Percentiles rank a stretch among this genome's conserved stretches.
Conservation (phyloP, 2,329 filamentous ascomycete genomes). For the Orbilia blumenaviensis region DNA sequence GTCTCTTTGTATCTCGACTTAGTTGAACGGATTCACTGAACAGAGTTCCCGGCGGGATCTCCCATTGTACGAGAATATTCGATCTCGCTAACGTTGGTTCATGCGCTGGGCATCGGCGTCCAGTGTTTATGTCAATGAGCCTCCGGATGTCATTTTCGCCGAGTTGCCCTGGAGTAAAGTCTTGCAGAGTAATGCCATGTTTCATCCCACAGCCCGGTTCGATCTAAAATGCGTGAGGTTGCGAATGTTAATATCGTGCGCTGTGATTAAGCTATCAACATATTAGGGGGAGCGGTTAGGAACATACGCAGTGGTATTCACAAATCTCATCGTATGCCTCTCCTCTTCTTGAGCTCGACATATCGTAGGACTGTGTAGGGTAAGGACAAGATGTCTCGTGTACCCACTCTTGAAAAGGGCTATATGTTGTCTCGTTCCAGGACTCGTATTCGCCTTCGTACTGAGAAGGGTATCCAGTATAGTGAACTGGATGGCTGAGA, state of each 20-base stretch:
- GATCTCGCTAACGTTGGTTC: constrained; percentile 33
- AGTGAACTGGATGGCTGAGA: constrained; percentile 22
- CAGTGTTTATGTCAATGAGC: constrained; percentile 46
- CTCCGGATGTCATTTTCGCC: constrained; percentile 21
- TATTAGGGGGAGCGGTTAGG: neutral
- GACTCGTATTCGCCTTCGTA: constrained; percentile 17
- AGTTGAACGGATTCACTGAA: constrained; percentile 36
- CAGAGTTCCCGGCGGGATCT: constrained; percentile 21
- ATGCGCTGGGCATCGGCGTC: constrained; percentile 37
- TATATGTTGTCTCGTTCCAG: constrained; percentile 21
- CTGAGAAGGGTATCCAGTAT: constrained; percentile 31
- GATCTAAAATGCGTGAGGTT: constrained; percentile 18
- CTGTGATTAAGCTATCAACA: too few relatives aligned
- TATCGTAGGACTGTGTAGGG: constrained; percentile 19
- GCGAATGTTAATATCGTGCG: neutral
- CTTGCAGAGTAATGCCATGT: constrained; percentile 39
- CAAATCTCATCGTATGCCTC: constrained; percentile 33
- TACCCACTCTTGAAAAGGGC: neutral
- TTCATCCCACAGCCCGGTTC: constrained; percentile 17
- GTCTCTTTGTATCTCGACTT: constrained; percentile 17
- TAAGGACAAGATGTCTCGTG: constrained; percentile 12
- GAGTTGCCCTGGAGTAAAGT: constrained; percentile 34
- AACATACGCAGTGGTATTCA: constrained; percentile 42
- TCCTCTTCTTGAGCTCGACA: constrained; percentile 22
- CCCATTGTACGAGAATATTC: constrained; percentile 42